Evolutionary conservation across 2,329 filamentous ascomycete species (phyloP).

Genomic region (Microcyclosporella mali): DNA sequence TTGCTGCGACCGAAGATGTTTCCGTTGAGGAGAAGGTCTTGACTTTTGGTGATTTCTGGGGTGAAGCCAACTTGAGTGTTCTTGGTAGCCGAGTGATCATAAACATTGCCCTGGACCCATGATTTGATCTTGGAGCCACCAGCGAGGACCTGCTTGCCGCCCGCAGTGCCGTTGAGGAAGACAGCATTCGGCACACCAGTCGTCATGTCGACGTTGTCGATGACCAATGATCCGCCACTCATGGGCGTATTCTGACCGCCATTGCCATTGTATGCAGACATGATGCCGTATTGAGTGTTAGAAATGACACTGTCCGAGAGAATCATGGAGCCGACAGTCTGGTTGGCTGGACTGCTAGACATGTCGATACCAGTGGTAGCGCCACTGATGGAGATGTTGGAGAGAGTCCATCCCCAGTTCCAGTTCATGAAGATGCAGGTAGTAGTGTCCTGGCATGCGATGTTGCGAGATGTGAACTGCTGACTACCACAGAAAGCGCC

Average conservation of each 20-base stretch:
- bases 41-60: slow-evolving; percentile 49
- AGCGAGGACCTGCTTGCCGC: slow-evolving; percentile 53
- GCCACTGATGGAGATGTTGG: slow-evolving; percentile 43
- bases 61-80: slow-evolving; percentile 6
- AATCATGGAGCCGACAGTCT: slow-evolving; percentile 72
- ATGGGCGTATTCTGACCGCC: slow-evolving; percentile 50
- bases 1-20: slow-evolving; percentile 77
- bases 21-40: slow-evolving; percentile 59
- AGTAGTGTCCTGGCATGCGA: slow-evolving; percentile 45
- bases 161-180: slow-evolving; percentile 39
- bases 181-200: slow-evolving; percentile 60
- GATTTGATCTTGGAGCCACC: slow-evolving; percentile 62
- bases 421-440: slow-evolving; percentile 51
- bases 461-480: slow-evolving; percentile 52
- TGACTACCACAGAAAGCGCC: slow-evolving; percentile 59
- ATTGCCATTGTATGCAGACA: slow-evolving; percentile 55
- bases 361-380: slow-evolving; percentile 44
- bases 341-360: slow-evolving; percentile 37
- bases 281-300: slow-evolving; percentile 69
- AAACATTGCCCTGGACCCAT: slow-evolving; percentile 75
- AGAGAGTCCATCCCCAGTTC: slow-evolving; percentile 49
- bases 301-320: slow-evolving; percentile 73
- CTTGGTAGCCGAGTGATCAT: slow-evolving; percentile 51
- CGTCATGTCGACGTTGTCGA: slow-evolving; percentile 87
- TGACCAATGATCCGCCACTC: slow-evolving; percentile 73